Conservation (phyloP, 768 basidiomycete species). For the Boletus rubropictus region DNA sequence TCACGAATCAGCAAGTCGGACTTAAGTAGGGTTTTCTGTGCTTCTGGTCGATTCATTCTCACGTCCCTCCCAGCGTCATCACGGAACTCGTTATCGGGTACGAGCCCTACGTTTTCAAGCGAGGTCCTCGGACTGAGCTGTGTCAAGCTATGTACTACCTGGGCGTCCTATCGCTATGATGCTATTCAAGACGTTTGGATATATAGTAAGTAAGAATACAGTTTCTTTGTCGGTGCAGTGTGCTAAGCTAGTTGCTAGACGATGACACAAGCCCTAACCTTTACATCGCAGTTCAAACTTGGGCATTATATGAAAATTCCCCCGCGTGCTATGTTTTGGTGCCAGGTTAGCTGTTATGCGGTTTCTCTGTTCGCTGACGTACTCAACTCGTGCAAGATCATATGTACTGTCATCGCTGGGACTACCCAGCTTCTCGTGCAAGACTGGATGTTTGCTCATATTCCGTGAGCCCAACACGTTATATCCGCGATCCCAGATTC, state of each 20-base stretch:
- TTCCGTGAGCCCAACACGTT: slow-evolving; percentile 38
- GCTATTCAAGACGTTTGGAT: slow-evolving; percentile 84
- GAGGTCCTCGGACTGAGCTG: neutral
- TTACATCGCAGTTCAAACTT: slow-evolving; percentile 74
- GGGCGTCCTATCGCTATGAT: slow-evolving; percentile 77
- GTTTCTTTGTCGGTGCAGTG: neutral
- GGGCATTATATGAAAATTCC: slow-evolving; percentile 63
- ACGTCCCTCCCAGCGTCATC: slow-evolving; percentile 45
- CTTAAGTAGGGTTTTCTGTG: slow-evolving; percentile 38
- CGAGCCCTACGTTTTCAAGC: neutral
- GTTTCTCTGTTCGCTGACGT: neutral
- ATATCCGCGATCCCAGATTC: neutral
- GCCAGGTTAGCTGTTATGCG: slow-evolving; percentile 39
- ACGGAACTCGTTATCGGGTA: slow-evolving; percentile 73
- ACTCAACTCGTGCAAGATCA: slow-evolving; percentile 34
- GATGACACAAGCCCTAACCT: slow-evolving; percentile 49
- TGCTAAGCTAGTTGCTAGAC: slow-evolving; percentile 12
- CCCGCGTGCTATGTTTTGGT: slow-evolving; percentile 66
- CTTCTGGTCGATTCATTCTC: neutral
- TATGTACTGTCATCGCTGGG: slow-evolving; percentile 63
- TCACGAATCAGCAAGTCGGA: slow-evolving; percentile 76
- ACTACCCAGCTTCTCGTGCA: slow-evolving; percentile 75
- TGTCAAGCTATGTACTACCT: slow-evolving; percentile 54
- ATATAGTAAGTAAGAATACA: slow-evolving; percentile 38
- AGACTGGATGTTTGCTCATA: slow-evolving; percentile 60